These are phyloP conservation scores for Cordyceps pruinosa DNA, from an alignment of 2,329 filamentous ascomycete species.

Conservation along the genomic window DNA sequence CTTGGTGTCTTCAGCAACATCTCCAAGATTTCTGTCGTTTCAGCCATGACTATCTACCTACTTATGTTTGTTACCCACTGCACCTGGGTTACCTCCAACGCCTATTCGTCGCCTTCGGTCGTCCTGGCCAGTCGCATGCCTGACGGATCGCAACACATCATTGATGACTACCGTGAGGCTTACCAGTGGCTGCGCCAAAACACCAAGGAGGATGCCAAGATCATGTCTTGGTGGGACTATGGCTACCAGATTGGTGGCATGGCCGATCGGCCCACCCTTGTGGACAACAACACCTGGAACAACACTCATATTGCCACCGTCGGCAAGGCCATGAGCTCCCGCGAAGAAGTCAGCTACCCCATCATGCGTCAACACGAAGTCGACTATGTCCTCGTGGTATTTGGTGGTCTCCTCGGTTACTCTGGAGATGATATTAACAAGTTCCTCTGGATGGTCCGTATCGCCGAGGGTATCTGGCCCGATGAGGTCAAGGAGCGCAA, in stretches of 20 bases:
- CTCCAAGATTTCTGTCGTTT: slow-evolving; percentile 74
- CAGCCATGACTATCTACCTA: slow-evolving; percentile 68
- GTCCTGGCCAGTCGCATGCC: slow-evolving; percentile 88
- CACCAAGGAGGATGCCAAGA: slow-evolving; percentile 88
- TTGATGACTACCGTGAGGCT: slow-evolving; percentile 97
- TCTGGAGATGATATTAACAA: slow-evolving; percentile 99
- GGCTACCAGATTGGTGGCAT: slow-evolving; percentile 99
- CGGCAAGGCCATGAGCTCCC: slow-evolving; percentile 96
- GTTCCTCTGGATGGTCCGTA: slow-evolving; percentile 99
- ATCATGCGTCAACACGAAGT: slow-evolving; percentile 99
- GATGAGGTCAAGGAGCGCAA: slow-evolving; percentile 95
- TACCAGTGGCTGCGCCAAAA: slow-evolving; percentile 99
- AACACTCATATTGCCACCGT: slow-evolving; percentile 99
- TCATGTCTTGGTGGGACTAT: slow-evolving; percentile 99
- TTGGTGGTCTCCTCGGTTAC: slow-evolving; percentile 91
- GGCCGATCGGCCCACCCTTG: slow-evolving; percentile 92
- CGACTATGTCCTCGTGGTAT: slow-evolving; percentile 96
- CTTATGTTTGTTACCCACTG: slow-evolving; percentile 94
- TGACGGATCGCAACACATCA: slow-evolving; percentile 95
- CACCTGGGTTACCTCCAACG: slow-evolving; percentile 98
- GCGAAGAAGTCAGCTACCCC: slow-evolving; percentile 95
- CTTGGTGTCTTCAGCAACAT: slow-evolving; percentile 77
- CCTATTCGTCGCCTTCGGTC: slow-evolving; percentile 96
- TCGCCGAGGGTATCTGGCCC: slow-evolving; percentile 99
- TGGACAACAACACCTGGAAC: slow-evolving; percentile 99